Base-by-base conservation (phyloP, 306 rosid species). In the Myrica gale region DNA sequence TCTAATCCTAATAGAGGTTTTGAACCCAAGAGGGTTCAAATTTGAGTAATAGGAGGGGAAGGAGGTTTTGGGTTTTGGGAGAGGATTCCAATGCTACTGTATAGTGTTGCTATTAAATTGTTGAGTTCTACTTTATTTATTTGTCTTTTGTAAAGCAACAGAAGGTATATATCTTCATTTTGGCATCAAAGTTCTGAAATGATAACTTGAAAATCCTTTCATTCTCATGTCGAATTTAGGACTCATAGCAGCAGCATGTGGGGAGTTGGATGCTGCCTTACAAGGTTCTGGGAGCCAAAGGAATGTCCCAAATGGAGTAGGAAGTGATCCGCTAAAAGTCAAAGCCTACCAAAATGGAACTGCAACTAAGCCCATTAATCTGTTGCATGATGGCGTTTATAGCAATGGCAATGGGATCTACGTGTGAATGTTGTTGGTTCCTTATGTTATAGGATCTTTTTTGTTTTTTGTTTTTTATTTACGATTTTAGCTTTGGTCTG, bases 221-320 rank as follows among this genome's bases (percentile, higher is more conserved):
- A 23, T 50, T 58, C 60, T 62, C 11, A 21, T 82, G 77, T 56
- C 20, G 70, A 79, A 26, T 78, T 71, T 82, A 93, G 98, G 98
- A 73, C 91, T 94, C 44, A 81, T 91, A 50, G 95, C 87, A 63
- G 97, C 98, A 16, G 87, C 97, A 78, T 82, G 98, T 56, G 86
- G 97, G 62, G 76, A 89, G 78, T 71, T 90, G 77, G 96, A 89
- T 63, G 79, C 74, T 57, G 75, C 85, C 26, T 76, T 89, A 45
- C 90, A 73, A 42, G 74, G 76, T 60, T 83, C 68, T n/a, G 85
- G 88, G 71, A 84, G 47, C 69, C 76, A 55, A 67, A 80, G 76
- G 74, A 80, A 41, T 23, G 32, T 69, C 17, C 50, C 44, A 16
- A 91, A 81, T 16, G 87, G 85, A 75, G 86, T 78, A 74, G 84